Evolutionary conservation across 2,329 filamentous ascomycete genomes (phyloP).

Genomic region (Talaromyces funiculosus): DNA sequence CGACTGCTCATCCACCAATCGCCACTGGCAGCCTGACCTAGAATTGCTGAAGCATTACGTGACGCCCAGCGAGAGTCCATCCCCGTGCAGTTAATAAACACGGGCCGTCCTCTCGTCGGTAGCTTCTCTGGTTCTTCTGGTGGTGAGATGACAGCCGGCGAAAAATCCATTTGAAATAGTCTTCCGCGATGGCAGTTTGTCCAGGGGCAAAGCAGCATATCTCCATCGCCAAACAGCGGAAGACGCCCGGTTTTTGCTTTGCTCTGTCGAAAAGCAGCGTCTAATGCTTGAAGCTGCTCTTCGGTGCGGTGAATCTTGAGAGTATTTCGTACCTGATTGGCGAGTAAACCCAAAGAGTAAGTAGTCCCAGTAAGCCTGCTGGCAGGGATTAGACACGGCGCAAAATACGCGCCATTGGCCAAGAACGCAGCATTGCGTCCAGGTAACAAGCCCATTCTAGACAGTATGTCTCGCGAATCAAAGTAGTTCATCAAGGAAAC

Average conservation of each 20-base stretch:
- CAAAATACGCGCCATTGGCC: not conserved
- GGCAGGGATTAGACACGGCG: not conserved
- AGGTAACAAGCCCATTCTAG: not conserved
- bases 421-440: not conserved
- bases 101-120: constrained; percentile 6
- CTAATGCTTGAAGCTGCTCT: not conserved
- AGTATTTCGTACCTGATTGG: not conserved
- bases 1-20: constrained; percentile 27
- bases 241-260: not conserved
- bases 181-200: not conserved
- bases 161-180: not conserved
- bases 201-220: not conserved
- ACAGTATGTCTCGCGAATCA: not conserved
- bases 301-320: not conserved
- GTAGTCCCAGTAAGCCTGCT: not conserved
- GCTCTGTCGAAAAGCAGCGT: not conserved
- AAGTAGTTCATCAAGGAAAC: not conserved
- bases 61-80: constrained; percentile 5
- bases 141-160: not conserved
- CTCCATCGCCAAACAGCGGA: not conserved
- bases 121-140: not conserved
- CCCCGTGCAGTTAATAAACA: not conserved
- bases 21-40: constrained; percentile 27
- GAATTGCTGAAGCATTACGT: constrained; percentile 19
- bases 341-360: not conserved